phyloP scores from a whole-genome alignment of 345 rosid genomes.

The Odontarrhena argentea region DNA sequence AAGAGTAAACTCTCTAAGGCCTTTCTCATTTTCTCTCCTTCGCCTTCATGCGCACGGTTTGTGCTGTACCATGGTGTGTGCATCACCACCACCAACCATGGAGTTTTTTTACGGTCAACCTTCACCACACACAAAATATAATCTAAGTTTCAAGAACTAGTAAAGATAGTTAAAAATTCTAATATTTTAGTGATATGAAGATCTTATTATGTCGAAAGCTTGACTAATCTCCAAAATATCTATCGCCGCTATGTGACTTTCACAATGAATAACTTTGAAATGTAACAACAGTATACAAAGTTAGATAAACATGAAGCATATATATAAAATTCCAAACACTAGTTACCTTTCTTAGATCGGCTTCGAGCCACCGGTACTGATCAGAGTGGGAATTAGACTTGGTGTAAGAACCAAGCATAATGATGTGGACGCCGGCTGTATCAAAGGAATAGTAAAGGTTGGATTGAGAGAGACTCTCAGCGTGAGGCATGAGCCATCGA shows the following conservation, averaged over 20 bases:
- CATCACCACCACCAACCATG: constrained; percentile 74
- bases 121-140: background rate
- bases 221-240: constrained; percentile 3
- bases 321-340: background rate
- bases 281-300: background rate
- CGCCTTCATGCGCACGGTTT: constrained; percentile 82
- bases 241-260: background rate
- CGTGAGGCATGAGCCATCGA: constrained; percentile 82
- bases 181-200: background rate
- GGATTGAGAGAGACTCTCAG: constrained; percentile 69
- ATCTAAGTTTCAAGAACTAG: background rate
- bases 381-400: constrained; percentile 52
- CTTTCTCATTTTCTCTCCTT: constrained; percentile 81
- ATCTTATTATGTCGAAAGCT: background rate
- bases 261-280: background rate
- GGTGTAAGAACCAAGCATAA: constrained; percentile 75
- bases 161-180: background rate
- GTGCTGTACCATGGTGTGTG: constrained; percentile 96
- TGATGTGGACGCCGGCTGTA: constrained; percentile 47
- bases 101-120: constrained; percentile 64
- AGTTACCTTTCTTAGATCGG: constrained; percentile 46
- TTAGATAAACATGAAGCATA: background rate
- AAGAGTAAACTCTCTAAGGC: constrained; percentile 70
- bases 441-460: constrained; percentile 88
- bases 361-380: constrained; percentile 71